Conservation (phyloP, 2,329 filamentous ascomycete species). For the Pseudopyricularia cyperi region DNA sequence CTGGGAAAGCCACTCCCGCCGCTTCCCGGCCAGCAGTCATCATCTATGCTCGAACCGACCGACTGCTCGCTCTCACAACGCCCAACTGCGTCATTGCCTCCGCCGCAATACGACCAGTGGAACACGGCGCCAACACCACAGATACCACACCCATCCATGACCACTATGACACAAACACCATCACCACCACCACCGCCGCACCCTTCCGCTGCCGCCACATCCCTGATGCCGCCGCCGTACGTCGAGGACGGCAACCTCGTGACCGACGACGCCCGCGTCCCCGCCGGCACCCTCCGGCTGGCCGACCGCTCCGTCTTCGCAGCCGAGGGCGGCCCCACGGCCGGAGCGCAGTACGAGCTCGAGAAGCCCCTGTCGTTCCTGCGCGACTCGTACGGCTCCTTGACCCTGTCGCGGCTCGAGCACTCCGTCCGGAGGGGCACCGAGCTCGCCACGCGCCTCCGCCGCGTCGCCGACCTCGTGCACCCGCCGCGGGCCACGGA, state of each 20-base stretch:
- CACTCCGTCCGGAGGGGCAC: background rate
- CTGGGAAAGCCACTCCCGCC: background rate
- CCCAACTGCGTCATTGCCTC: background rate
- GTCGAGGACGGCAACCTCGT: background rate
- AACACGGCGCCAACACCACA: no score
- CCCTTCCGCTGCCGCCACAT: background rate
- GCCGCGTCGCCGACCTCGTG: background rate
- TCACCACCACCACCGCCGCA: background rate
- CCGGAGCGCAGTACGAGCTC: conserved; percentile 1
- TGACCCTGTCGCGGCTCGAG: conserved; percentile 1
- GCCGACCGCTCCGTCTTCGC: background rate
- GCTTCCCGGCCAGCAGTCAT: background rate
- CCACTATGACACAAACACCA: background rate
- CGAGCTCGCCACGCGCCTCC: background rate
- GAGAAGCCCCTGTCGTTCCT: background rate
- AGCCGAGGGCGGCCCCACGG: background rate
- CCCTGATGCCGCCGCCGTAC: background rate
- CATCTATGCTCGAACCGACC: background rate
- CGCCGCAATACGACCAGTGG: background rate
- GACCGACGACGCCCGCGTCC: background rate
- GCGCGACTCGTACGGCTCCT: background rate
- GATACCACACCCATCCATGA: no score
- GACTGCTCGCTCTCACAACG: background rate
- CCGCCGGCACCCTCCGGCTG: background rate
- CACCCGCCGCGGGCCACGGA: background rate